Evolutionary conservation across 1,139 yeast species (phyloP), one percentile per base, ranked within the genome.

Genomic region (Suhomyces atakaporum): DNA sequence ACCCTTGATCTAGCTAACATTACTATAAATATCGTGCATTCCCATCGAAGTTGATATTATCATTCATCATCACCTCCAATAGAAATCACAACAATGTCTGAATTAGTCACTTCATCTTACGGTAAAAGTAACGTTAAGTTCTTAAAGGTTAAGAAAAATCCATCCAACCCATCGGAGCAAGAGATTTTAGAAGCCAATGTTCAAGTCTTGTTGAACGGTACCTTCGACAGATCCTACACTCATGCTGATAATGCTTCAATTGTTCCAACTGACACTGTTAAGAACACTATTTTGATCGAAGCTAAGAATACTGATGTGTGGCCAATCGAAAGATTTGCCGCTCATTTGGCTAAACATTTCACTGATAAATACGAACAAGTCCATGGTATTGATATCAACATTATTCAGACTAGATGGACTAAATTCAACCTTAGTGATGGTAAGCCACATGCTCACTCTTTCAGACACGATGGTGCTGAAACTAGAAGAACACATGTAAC

Each of bases 51-150:
- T 20, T 28, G 16, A 13, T 9, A 10, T n/a, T 13, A 3, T 29
- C 32, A 6, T 18, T 15, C 25, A 22, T 30, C 20, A 30, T 7
- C 23, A 12, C 6, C 21, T 10, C 9, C 3, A 20, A n/a, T 21
- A 6, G 3, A 23, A 20, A 11, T 16, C n/a, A 30, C n/a, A n/a
- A n/a, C n/a, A n/a, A n/a, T n/a, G 27, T 39, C 49, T 4, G 33
- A 58, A 53, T 60, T 73, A 47, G 41, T 65, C 34, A 53, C 58
- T 21, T 82, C 90, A 12, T 70, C 87, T 15, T 88, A 89, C 73
- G 97, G 97, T 49, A 89, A 89, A 63, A 95, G 79, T 59, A 86
- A 88, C 63, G 96, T 89, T 58, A 87, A 89, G 62, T 85, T 89
- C 61, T 75, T 89, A 53, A 89, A 88, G 63, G 95, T 88, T 52